Percentiles rank a stretch among this genome's conserved stretches.
Conservation (phyloP, 2,329 filamentous ascomycete species). For the Aspergillus uvarum region DNA sequence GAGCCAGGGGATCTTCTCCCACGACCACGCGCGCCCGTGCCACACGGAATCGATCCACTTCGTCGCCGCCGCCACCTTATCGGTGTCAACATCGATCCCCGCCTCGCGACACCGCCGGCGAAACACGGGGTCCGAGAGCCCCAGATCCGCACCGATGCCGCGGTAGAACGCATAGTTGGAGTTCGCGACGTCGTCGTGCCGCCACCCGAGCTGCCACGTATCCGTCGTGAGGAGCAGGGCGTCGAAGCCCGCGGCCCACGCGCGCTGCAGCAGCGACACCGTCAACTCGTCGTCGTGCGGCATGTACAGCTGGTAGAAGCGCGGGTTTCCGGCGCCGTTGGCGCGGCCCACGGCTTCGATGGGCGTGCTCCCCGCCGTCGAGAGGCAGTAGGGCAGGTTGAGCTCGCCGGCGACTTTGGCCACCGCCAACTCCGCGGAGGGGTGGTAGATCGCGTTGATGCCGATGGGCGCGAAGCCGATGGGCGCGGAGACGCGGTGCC, state of each 20-base stretch:
- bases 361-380: conserved; percentile 55
- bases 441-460: conserved; percentile 66
- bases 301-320: conserved; percentile 66
- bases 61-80: conserved; percentile 55
- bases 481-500: conserved; percentile 58
- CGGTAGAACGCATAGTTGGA: conserved; percentile 65
- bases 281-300: conserved; percentile 63
- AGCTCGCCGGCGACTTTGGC: conserved; percentile 61
- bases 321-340: conserved; percentile 50
- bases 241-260: conserved; percentile 55
- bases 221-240: conserved; percentile 62
- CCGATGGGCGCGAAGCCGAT: conserved; percentile 66
- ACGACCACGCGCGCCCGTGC: conserved; percentile 63
- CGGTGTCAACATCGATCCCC: conserved; percentile 54
- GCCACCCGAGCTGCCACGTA: conserved; percentile 64
- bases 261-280: conserved; percentile 56
- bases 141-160: conserved; percentile 57
- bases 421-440: conserved; percentile 58
- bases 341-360: conserved; percentile 60
- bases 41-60: conserved; percentile 66
- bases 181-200: conserved; percentile 57
- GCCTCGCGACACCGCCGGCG: conserved; percentile 51
- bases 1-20: conserved; percentile 67
- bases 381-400: conserved; percentile 59
- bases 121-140: conserved; percentile 61